These are phyloP conservation scores for Daedaleopsis nitida DNA, from an alignment of 768 basidiomycete species.

Conservation along the genomic window DNA sequence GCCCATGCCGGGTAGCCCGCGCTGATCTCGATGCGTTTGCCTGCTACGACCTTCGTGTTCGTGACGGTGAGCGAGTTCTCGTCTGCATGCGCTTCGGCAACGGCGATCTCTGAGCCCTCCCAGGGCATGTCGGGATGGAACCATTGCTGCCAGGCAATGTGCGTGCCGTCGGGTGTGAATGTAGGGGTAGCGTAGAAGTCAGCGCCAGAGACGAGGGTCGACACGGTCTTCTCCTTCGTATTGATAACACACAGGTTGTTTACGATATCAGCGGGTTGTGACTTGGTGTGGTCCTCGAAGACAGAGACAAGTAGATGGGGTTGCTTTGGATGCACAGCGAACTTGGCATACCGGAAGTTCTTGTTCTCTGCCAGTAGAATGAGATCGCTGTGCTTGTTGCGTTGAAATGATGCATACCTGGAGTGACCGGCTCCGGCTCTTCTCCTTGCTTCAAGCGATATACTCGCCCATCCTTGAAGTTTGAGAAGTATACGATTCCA, in stretches of 20 bases:
- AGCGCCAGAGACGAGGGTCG: constrained; percentile 53
- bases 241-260: constrained; percentile 63
- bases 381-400: not conserved
- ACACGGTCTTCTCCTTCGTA: constrained; percentile 43
- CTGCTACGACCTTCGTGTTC: constrained; percentile 50
- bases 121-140: constrained; percentile 73
- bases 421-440: constrained; percentile 52
- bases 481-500: constrained; percentile 59
- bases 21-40: constrained; percentile 49
- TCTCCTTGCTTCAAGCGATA: constrained; percentile 43
- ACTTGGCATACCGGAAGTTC: constrained; percentile 63
- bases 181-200: constrained; percentile 71
- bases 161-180: constrained; percentile 61
- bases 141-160: constrained; percentile 69
- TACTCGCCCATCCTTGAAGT: constrained; percentile 53
- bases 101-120: constrained; percentile 59
- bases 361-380: constrained; percentile 39
- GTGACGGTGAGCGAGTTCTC: constrained; percentile 32
- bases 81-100: constrained; percentile 48
- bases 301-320: constrained; percentile 59
- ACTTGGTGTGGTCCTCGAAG: constrained; percentile 70
- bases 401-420: constrained; percentile 45
- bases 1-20: constrained; percentile 65
- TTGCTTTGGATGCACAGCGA: constrained; percentile 56
- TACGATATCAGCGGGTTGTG: constrained; percentile 50